Conservation (phyloP, 805 yeast species). For the Lipomyces starkeyi region DNA sequence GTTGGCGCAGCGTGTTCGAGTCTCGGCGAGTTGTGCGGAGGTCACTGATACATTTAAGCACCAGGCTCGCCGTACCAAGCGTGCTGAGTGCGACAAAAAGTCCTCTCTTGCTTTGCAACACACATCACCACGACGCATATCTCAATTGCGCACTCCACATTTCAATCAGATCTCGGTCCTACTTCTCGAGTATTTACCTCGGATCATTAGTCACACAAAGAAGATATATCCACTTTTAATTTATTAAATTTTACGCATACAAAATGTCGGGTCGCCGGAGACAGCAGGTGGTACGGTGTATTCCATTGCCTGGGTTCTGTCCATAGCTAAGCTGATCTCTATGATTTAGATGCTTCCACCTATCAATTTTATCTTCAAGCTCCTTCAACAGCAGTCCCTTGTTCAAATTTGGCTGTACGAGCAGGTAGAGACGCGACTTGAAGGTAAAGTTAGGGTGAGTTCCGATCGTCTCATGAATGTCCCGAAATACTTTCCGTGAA, state of each 20-base stretch:
- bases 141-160: not conserved
- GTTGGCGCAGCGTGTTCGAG: not conserved
- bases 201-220: not conserved
- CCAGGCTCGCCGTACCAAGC: not conserved
- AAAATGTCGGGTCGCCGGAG: conserved; percentile 53
- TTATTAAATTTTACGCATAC: not conserved
- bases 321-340: not conserved
- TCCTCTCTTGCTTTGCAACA: not conserved
- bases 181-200: not conserved
- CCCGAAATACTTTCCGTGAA: not conserved
- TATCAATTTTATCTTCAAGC: conserved; percentile 85
- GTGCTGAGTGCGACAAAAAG: not conserved
- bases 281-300: conserved; percentile 52
- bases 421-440: conserved; percentile 75
- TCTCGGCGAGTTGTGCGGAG: not conserved
- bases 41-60: not conserved
- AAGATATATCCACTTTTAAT: not conserved
- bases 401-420: conserved; percentile 92
- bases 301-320: not conserved
- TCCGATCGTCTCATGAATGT: not conserved
- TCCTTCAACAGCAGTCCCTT: conserved; percentile 76
- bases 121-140: not conserved
- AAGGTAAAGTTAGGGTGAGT: conserved; percentile 69
- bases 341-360: conserved; percentile 75
- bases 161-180: not conserved